These are phyloP conservation scores for Vickermania ingenoplastis DNA, from an alignment of 208 protist species.

Conservation along the genomic window DNA sequence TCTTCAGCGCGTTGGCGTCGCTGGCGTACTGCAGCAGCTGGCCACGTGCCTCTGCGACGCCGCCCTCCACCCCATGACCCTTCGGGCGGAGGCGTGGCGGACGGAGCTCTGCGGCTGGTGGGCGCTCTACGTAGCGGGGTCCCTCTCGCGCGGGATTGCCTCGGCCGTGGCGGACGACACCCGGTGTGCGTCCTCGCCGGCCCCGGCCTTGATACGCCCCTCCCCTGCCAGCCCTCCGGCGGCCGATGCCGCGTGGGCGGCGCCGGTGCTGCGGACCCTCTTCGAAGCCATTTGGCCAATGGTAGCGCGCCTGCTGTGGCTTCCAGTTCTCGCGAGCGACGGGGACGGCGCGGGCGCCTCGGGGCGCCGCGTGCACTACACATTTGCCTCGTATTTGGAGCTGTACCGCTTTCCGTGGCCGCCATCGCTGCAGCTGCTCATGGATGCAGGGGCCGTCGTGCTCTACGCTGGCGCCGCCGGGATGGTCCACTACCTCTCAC, in stretches of 20 bases:
- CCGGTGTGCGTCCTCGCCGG: no score
- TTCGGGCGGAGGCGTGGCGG: neutral
- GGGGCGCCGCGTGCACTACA: neutral
- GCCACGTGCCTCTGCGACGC: neutral
- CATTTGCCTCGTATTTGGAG: neutral
- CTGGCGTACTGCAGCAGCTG: neutral
- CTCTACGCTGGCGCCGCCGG: neutral
- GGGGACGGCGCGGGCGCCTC: neutral
- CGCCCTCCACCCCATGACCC: neutral
- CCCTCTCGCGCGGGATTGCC: neutral
- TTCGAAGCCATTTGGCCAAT: neutral
- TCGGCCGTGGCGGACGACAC: neutral
- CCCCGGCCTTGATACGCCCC: no score
- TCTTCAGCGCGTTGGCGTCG: neutral
- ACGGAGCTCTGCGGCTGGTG: neutral
- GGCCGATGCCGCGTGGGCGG: no score
- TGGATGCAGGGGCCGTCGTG: neutral
- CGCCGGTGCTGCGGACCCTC: neutral
- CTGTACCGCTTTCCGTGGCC: neutral
- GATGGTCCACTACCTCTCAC: neutral
- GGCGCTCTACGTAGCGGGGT: neutral
- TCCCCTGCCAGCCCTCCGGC: neutral
- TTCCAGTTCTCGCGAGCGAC: no score
- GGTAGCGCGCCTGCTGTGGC: neutral
- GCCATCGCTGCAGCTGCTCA: neutral